Percentiles rank a stretch among this genome's conserved stretches.
Conservation (phyloP, 139 green algal species). For the Tetraselmis chui region DNA sequence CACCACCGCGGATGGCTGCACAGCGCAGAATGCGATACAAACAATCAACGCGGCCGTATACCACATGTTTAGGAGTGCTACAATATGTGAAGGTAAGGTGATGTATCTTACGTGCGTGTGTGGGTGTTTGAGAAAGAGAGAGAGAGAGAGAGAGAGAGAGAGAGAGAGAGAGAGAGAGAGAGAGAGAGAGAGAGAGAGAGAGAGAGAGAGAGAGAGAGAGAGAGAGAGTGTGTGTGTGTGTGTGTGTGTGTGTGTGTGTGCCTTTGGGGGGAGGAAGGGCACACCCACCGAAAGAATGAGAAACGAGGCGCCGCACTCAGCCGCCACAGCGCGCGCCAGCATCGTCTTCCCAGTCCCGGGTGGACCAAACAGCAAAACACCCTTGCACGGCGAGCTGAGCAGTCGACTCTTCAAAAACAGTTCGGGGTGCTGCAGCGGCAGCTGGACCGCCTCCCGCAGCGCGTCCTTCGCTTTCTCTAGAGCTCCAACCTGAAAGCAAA, state of each 20-base stretch:
- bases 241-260: no score
- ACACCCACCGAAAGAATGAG: conserved; percentile 16
- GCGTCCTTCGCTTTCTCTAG: conserved; percentile 33
- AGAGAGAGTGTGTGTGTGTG: no score
- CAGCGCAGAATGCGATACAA: no score
- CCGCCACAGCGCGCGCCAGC: conserved; percentile 34
- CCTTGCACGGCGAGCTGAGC: conserved; percentile 24
- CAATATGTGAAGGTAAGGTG: no score
- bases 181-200: not conserved
- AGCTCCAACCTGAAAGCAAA: conserved; percentile 22
- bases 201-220: not conserved
- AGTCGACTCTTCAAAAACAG: conserved; percentile 32
- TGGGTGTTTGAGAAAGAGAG: no score
- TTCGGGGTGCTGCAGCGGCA: conserved; percentile 40
- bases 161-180: no score
- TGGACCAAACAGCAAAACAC: conserved; percentile 43
- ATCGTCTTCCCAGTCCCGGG: conserved; percentile 44
- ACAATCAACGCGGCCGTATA: no score
- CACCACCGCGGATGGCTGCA: conserved; percentile 12
- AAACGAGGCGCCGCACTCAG: conserved; percentile 42
- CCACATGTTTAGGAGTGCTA: no score
- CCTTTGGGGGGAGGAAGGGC: not conserved
- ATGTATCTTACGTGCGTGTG: no score
- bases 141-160: no score
- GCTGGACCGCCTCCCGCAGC: conserved; percentile 43